Evolutionary conservation across 768 basidiomycete species (phyloP).

Genomic region (Tricholoma bakamatsutake): DNA sequence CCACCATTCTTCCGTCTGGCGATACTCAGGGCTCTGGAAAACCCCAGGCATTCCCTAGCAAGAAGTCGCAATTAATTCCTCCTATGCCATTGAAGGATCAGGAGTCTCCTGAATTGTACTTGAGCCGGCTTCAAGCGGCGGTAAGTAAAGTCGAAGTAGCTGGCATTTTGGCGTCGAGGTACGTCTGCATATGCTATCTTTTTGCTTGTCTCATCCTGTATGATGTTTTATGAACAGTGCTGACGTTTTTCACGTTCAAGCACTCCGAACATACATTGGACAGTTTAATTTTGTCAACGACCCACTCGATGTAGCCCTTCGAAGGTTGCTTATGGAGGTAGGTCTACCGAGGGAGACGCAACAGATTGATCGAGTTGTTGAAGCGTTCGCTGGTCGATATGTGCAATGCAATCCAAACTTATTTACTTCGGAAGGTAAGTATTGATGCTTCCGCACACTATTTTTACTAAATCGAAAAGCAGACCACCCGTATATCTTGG

Average conservation of each 20-base stretch:
- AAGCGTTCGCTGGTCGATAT: constrained; percentile 88
- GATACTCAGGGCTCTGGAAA: background rate
- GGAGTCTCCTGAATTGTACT: constrained; percentile 68
- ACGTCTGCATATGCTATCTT: constrained; percentile 3
- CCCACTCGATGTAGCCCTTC: constrained; percentile 87
- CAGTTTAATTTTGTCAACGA: constrained; percentile 75
- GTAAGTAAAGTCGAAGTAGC: constrained; percentile 79
- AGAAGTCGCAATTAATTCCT: constrained; percentile 16
- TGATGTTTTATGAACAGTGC: constrained; percentile 37
- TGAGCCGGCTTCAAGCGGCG: constrained; percentile 54
- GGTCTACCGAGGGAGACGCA: constrained; percentile 94
- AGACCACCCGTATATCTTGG: constrained; percentile 95
- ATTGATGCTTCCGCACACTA: constrained; percentile 10
- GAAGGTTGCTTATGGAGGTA: constrained; percentile 86
- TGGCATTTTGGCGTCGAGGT: constrained; percentile 79
- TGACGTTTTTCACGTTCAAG: constrained; percentile 62
- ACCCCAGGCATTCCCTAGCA: background rate
- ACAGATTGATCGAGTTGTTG: constrained; percentile 96
- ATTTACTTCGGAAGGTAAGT: constrained; percentile 68
- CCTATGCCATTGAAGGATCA: constrained; percentile 47
- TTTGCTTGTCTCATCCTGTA: constrained; percentile 3
- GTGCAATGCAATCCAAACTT: constrained; percentile 75
- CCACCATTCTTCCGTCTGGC: background rate
- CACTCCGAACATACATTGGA: constrained; percentile 66
- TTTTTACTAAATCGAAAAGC: background rate